Percentiles rank a stretch among this genome's conserved stretches.
phyloP scores from a whole-genome alignment of 2,329 filamentous ascomycete species.

The Ambrosiella cleistominuta region DNA sequence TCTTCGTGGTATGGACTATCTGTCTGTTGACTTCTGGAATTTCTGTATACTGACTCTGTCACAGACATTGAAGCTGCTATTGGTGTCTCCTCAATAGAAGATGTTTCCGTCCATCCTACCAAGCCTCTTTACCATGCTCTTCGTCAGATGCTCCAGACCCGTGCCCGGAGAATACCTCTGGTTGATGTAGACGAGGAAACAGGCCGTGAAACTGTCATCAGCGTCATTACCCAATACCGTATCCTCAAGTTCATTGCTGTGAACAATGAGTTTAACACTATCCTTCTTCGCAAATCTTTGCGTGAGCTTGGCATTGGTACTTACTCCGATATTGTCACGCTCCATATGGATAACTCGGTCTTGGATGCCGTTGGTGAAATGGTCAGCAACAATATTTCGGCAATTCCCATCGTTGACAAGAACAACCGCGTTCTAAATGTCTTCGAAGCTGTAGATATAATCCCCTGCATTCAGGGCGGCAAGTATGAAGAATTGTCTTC shows the following conservation, averaged over 20 bases:
- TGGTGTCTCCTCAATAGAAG: slow-evolving; percentile 78
- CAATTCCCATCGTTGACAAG: slow-evolving; percentile 77
- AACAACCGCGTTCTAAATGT: slow-evolving; percentile 72
- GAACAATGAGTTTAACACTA: slow-evolving; percentile 70
- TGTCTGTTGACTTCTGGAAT: slow-evolving; percentile 1
- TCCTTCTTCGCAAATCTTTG: slow-evolving; percentile 73
- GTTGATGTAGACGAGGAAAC: slow-evolving; percentile 93
- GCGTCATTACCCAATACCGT: slow-evolving; percentile 93
- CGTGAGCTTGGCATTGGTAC: slow-evolving; percentile 72
- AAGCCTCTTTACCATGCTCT: slow-evolving; percentile 88
- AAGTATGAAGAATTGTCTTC: slow-evolving; percentile 79
- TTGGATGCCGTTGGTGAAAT: slow-evolving; percentile 89
- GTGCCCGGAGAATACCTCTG: slow-evolving; percentile 81
- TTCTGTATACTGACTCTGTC: not conserved
- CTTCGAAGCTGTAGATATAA: slow-evolving; percentile 94
- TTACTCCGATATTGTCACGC: slow-evolving; percentile 64
- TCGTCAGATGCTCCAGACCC: slow-evolving; percentile 80
- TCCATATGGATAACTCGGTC: slow-evolving; percentile 75
- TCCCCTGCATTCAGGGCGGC: slow-evolving; percentile 84
- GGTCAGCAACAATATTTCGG: slow-evolving; percentile 85
- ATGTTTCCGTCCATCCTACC: slow-evolving; percentile 84
- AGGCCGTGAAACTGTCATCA: slow-evolving; percentile 77
- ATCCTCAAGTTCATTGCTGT: slow-evolving; percentile 98
- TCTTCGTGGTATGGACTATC: slow-evolving; percentile 67
- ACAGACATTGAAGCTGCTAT: slow-evolving; percentile 83